A percentile compares a stretch with the other conserved stretches of the same genome.
phyloP scores from a whole-genome alignment of 352 stramenopile genomes.

The Phytophthora macrochlamydospora region DNA sequence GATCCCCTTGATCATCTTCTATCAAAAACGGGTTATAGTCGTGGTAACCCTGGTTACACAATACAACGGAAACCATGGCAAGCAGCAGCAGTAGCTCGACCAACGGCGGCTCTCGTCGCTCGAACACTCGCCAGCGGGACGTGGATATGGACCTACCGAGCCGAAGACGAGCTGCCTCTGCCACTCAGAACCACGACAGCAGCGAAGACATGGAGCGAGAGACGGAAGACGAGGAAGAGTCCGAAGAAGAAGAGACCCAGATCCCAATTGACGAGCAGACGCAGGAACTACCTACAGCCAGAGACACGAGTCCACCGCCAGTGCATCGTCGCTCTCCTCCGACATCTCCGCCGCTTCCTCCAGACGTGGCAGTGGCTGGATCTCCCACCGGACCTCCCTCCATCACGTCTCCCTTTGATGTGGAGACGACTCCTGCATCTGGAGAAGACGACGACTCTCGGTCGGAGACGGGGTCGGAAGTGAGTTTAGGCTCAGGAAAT shows the following conservation, averaged over 20 bases:
- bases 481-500: constrained; percentile 40
- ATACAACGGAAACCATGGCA: constrained; percentile 16
- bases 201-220: constrained; percentile 37
- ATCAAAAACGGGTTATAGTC: not conserved
- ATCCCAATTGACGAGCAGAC: constrained; percentile 39
- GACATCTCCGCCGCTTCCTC: constrained; percentile 23
- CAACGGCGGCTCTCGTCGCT: constrained; percentile 1
- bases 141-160: not conserved
- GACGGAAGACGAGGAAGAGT: constrained; percentile 27
- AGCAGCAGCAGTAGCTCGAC: not conserved
- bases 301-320: constrained; percentile 31
- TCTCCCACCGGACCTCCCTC: constrained; percentile 20
- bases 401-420: constrained; percentile 45
- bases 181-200: constrained; percentile 7
- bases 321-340: constrained; percentile 19
- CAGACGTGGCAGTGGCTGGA: too few species aligned
- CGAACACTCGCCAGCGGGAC: constrained; percentile 1
- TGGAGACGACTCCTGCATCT: constrained; percentile 57
- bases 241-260: constrained; percentile 41
- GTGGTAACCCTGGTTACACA: not conserved
- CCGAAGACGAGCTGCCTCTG: not conserved
- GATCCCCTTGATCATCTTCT: constrained; percentile 98
- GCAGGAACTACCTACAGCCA: constrained; percentile 26
- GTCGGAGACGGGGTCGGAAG: constrained; percentile 76
- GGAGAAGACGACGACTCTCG: constrained; percentile 82